Conservation (phyloP, 2,329 filamentous ascomycete genomes). For the Alternaria conjuncta region DNA sequence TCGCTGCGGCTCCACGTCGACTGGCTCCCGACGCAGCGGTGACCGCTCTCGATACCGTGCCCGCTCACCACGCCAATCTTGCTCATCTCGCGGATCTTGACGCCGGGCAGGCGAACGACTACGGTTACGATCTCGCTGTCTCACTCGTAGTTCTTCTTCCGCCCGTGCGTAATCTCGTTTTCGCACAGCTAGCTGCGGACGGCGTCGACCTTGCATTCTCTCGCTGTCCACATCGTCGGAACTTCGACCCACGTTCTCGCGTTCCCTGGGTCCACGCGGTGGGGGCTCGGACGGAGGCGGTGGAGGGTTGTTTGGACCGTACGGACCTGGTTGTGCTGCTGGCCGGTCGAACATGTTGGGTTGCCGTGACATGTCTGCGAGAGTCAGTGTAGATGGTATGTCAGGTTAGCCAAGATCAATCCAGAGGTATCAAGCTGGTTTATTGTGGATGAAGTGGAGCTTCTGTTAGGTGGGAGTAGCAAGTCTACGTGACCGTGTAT, state of each 20-base stretch:
- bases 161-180: not conserved
- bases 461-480: too few species aligned
- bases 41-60: not conserved
- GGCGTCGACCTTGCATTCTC: not conserved
- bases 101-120: conserved; percentile 8
- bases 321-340: not conserved
- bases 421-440: not conserved
- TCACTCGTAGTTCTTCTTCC: not conserved
- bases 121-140: not conserved
- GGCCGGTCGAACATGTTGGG: not conserved
- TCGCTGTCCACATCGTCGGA: accelerated
- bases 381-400: not conserved
- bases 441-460: not conserved
- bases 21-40: not conserved
- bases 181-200: not conserved
- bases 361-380: not conserved
- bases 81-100: not conserved
- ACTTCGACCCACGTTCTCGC: not conserved
- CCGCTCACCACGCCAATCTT: not conserved
- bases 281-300: conserved; percentile 9
- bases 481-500: not conserved
- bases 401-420: not conserved
- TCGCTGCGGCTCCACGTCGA: not conserved
- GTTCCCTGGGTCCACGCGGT: not conserved
- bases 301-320: conserved; percentile 10